Conservation (phyloP, 2,329 filamentous ascomycete genomes). For the Coniosporium tulheliwenetii region DNA sequence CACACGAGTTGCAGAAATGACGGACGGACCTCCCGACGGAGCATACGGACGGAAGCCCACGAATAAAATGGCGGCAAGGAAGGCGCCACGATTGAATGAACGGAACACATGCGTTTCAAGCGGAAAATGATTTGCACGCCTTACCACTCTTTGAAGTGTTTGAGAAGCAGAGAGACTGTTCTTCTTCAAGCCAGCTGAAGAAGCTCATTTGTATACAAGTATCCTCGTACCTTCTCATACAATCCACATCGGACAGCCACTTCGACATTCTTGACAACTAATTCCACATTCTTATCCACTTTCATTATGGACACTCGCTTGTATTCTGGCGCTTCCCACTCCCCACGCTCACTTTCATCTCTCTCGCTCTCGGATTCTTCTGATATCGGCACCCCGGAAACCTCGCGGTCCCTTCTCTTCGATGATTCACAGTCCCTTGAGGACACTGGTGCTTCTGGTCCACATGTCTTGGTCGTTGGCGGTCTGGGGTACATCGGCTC, state of each 20-base stretch:
- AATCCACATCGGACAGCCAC: no score
- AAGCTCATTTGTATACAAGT: no score
- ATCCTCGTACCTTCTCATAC: no score
- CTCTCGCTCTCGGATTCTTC: slow-evolving; percentile 6
- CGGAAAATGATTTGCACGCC: slow-evolving; percentile 7
- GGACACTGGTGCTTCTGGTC: slow-evolving; percentile 6
- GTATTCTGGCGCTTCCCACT: slow-evolving; percentile 10
- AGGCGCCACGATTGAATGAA: background rate
- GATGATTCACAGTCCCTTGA: slow-evolving; percentile 21
- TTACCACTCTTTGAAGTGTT: slow-evolving; percentile 6
- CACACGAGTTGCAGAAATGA: no score
- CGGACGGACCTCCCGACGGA: no score
- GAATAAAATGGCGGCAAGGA: no score
- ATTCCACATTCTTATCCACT: no score
- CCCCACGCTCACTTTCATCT: slow-evolving; percentile 15
- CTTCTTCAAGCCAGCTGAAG: background rate
- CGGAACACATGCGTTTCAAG: slow-evolving; percentile 1
- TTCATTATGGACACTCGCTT: slow-evolving; percentile 10
- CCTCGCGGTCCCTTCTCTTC: slow-evolving; percentile 28
- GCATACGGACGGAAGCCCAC: no score
- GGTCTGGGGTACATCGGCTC: slow-evolving; percentile 41
- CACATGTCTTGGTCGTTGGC: slow-evolving; percentile 36
- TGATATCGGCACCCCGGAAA: slow-evolving; percentile 24
- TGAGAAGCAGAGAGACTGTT: background rate
- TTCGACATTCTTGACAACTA: no score